Conservation (phyloP, 1,139 yeast species). For the Blastobotrys malaysiensis region DNA sequence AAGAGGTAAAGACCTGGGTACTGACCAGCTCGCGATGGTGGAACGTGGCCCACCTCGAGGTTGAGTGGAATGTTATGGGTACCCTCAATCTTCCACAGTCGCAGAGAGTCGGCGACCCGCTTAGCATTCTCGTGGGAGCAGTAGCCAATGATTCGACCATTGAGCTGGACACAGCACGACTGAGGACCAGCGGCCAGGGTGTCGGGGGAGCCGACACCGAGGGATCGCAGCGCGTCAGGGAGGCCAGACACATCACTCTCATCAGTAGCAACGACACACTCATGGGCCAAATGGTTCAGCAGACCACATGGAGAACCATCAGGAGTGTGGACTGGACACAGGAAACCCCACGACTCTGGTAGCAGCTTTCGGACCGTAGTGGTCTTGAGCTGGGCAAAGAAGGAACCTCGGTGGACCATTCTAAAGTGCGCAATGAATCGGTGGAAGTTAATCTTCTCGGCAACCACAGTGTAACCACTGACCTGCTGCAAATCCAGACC, state of each 20-base stretch:
- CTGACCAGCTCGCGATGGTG: slow-evolving; percentile 92
- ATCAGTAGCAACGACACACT: slow-evolving; percentile 78
- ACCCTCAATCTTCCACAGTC: slow-evolving; percentile 92
- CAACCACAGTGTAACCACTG: slow-evolving; percentile 96
- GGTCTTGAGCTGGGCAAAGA: slow-evolving; percentile 96
- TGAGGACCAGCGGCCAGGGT: slow-evolving; percentile 81
- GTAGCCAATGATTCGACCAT: slow-evolving; percentile 93
- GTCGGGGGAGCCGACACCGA: slow-evolving; percentile 76
- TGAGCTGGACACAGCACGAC: slow-evolving; percentile 83
- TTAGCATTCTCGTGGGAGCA: slow-evolving; percentile 84
- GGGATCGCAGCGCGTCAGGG: slow-evolving; percentile 57
- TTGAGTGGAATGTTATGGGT: slow-evolving; percentile 69
- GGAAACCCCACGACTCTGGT: slow-evolving; percentile 98
- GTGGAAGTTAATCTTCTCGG: slow-evolving; percentile 95
- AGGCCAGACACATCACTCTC: slow-evolving; percentile 70
- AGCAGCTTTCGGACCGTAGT: slow-evolving; percentile 93
- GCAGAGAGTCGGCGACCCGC: slow-evolving; percentile 79
- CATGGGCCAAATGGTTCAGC: slow-evolving; percentile 92
- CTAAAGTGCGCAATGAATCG: slow-evolving; percentile 96
- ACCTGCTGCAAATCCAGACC: slow-evolving; percentile 98
- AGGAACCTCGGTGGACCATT: slow-evolving; percentile 99
- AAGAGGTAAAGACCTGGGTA: slow-evolving; percentile 92
- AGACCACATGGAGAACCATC: slow-evolving; percentile 99
- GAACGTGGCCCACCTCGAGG: slow-evolving; percentile 91
- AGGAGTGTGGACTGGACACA: slow-evolving; percentile 99